Percentiles rank a stretch among this genome's conserved stretches.
Conservation (phyloP, 2,329 filamentous ascomycete genomes). For the Drechslera avenae region DNA sequence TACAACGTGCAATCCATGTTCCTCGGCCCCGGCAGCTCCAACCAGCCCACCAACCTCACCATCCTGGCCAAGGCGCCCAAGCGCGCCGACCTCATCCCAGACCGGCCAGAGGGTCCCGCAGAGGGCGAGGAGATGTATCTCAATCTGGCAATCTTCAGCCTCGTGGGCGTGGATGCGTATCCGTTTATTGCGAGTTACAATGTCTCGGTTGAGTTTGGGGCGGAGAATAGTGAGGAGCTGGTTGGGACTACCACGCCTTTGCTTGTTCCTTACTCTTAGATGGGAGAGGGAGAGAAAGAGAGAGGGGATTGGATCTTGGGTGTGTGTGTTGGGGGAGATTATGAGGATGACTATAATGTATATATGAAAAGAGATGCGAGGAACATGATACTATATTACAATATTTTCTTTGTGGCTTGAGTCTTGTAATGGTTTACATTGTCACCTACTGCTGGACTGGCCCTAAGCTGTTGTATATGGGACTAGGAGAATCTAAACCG, state of each 20-base stretch:
- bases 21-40: slow-evolving; percentile 44
- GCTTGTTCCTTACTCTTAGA: too few species aligned
- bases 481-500: too few species aligned
- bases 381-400: too few species aligned
- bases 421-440: too few species aligned
- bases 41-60: slow-evolving; percentile 26
- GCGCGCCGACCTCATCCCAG: slow-evolving; percentile 11
- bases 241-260: slow-evolving; percentile 7
- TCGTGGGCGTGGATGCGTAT: slow-evolving; percentile 21
- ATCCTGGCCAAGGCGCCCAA: slow-evolving; percentile 16
- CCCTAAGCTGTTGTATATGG: too few species aligned
- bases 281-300: too few species aligned
- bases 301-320: too few species aligned
- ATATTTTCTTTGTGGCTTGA: too few species aligned
- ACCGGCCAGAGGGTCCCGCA: neutral
- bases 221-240: slow-evolving; percentile 18
- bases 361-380: too few species aligned
- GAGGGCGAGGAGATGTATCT: slow-evolving; percentile 25
- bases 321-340: too few species aligned
- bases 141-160: slow-evolving; percentile 29
- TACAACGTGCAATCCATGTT: slow-evolving; percentile 34
- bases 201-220: slow-evolving; percentile 25
- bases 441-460: too few species aligned
- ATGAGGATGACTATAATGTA: too few species aligned
- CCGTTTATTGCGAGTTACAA: slow-evolving; percentile 26